Evolutionary conservation across 202 grass and related monocot species (phyloP).

Genomic region (Dendrocalamus latiflorus): DNA sequence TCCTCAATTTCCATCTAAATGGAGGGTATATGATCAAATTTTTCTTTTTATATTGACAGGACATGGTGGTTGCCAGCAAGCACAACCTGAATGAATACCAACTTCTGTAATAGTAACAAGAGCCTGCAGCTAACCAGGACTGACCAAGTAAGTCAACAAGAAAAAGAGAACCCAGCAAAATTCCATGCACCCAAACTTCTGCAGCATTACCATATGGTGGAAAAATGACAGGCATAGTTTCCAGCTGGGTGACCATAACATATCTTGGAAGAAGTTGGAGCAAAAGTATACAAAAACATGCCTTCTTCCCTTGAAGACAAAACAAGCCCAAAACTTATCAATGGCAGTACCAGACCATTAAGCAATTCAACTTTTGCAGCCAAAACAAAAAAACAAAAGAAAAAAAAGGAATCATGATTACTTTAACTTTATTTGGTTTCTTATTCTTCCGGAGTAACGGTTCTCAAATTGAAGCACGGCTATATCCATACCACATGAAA

Average conservation of each 20-base stretch:
- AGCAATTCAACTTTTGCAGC: neutral
- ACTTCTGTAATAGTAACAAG: conserved; percentile 8
- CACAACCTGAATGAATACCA: neutral
- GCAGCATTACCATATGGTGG: neutral
- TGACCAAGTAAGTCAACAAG: neutral
- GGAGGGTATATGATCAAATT: too few relatives aligned
- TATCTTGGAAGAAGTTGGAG: neutral
- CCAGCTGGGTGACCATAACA: neutral
- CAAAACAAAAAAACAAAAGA: neutral
- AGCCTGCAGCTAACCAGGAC: neutral
- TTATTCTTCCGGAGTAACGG: neutral
- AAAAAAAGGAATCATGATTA: conserved; percentile 2
- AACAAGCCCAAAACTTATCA: neutral
- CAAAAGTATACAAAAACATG: neutral
- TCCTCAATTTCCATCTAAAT: too few relatives aligned
- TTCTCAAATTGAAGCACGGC: neutral
- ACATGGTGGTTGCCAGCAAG: neutral
- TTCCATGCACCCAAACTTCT: neutral
- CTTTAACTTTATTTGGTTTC: neutral
- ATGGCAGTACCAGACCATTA: neutral
- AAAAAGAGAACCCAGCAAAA: neutral
- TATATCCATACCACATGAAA: neutral
- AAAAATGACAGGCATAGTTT: neutral
- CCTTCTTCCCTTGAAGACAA: neutral
- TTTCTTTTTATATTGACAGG: conserved; percentile 12